Evolutionary conservation across 495 filamentous ascomycete species (phyloP).

Genomic region (Daldinia bambusicola): DNA sequence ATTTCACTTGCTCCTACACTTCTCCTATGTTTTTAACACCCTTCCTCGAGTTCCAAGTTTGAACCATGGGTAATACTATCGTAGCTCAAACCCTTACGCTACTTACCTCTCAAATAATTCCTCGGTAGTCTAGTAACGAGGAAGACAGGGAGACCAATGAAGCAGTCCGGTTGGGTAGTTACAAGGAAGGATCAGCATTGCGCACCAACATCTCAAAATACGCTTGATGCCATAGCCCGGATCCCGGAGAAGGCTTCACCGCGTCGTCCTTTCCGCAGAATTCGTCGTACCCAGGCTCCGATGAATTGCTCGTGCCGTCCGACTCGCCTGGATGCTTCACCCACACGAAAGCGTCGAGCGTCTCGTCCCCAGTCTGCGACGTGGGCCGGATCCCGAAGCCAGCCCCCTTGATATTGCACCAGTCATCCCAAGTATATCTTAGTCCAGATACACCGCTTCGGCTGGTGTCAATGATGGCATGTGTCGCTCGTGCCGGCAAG

Average conservation of each 20-base stretch:
- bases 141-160: no score
- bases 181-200: background rate
- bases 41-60: no score
- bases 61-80: no score
- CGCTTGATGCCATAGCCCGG: slow-evolving; percentile 71
- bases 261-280: slow-evolving; percentile 63
- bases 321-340: slow-evolving; percentile 73
- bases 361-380: slow-evolving; percentile 59
- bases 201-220: slow-evolving; percentile 65
- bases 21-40: no score
- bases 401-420: slow-evolving; percentile 73
- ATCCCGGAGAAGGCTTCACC: slow-evolving; percentile 66
- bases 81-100: no score
- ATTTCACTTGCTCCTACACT: no score
- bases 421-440: slow-evolving; percentile 69
- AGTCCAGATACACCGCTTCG: slow-evolving; percentile 69
- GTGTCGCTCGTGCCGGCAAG: slow-evolving; percentile 55
- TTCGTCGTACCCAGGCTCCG: slow-evolving; percentile 62
- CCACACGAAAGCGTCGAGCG: slow-evolving; percentile 74
- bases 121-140: no score
- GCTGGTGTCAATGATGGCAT: slow-evolving; percentile 61
- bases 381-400: slow-evolving; percentile 70
- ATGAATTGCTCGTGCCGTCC: slow-evolving; percentile 68
- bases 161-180: background rate
- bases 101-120: no score